A percentile compares a stretch with the other conserved stretches of the same genome.
Evolutionary conservation across 2,329 filamentous ascomycete species (phyloP).

Genomic region (Curvularia eragrostidis): DNA sequence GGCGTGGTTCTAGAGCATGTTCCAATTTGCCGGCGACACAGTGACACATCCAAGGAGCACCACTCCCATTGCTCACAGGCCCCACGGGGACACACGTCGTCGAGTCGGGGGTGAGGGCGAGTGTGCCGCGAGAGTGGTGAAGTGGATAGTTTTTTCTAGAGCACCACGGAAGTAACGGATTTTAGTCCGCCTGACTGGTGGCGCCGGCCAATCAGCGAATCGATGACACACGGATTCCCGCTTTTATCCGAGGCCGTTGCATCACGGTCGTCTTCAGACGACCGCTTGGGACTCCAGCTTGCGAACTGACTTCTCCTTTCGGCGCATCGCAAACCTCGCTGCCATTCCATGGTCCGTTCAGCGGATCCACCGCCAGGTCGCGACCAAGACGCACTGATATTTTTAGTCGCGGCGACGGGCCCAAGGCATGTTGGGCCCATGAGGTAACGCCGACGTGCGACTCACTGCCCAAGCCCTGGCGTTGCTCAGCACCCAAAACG

Average conservation of each 20-base stretch:
- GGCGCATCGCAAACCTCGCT: slow-evolving; percentile 5
- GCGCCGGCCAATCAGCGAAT: slow-evolving; percentile 7
- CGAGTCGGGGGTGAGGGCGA: slow-evolving; percentile 13
- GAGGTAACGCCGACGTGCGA: slow-evolving; percentile 3
- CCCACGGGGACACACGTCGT: slow-evolving; percentile 14
- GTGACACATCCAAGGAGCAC: slow-evolving; percentile 16
- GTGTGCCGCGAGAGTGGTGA: slow-evolving; percentile 2
- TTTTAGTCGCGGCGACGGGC: slow-evolving; percentile 5
- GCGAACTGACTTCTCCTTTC: slow-evolving; percentile 14
- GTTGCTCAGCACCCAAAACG: slow-evolving; percentile 2
- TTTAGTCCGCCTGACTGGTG: slow-evolving; percentile 1
- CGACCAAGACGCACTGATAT: slow-evolving; percentile 10
- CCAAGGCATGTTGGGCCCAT: slow-evolving; percentile 1
- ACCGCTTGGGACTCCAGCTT: slow-evolving; percentile 9
- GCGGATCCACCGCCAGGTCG: slow-evolving; percentile 14
- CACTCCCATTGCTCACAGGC: not conserved
- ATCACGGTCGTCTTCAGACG: slow-evolving; percentile 7
- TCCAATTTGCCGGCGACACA: not conserved
- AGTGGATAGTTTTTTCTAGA: slow-evolving; percentile 6
- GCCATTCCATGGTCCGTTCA: slow-evolving; percentile 5
- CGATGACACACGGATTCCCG: slow-evolving; percentile 11
- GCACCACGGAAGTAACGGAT: slow-evolving; percentile 8
- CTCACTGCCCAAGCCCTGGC: slow-evolving; percentile 5
- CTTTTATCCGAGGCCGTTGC: slow-evolving; percentile 11
- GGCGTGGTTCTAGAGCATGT: slow-evolving; percentile 1